These are phyloP conservation scores for Rachicladosporium sp. DNA, from an alignment of 2,329 filamentous ascomycete genomes.

Conservation along the genomic window DNA sequence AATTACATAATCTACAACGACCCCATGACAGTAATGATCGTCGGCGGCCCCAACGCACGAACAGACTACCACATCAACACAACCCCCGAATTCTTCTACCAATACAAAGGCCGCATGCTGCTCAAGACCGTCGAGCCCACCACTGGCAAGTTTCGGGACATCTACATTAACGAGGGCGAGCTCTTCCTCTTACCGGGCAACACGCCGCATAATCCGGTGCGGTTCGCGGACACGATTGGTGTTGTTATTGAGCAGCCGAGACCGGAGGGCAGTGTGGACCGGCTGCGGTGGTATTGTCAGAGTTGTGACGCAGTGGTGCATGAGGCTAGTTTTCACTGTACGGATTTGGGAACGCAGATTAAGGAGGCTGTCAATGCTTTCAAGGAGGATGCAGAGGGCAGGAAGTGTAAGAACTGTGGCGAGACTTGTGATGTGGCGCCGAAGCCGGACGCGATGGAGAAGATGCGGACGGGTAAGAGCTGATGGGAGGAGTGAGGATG, in stretches of 20 bases:
- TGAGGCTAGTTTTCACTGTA: constrained; percentile 79
- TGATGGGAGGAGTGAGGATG: background rate
- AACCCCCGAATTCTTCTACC: constrained; percentile 97
- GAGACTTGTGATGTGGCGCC: constrained; percentile 60
- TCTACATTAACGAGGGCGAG: constrained; percentile 82
- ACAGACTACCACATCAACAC: constrained; percentile 98
- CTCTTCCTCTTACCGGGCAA: constrained; percentile 90
- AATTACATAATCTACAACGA: constrained; percentile 95
- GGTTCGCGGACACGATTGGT: constrained; percentile 88
- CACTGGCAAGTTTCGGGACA: constrained; percentile 58
- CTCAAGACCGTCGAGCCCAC: constrained; percentile 72
- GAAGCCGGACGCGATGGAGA: constrained; percentile 25
- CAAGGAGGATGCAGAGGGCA: constrained; percentile 52
- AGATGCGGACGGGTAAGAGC: constrained; percentile 16
- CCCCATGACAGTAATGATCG: constrained; percentile 77
- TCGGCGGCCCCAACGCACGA: constrained; percentile 88
- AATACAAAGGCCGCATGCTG: constrained; percentile 84
- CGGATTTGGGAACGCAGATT: constrained; percentile 84
- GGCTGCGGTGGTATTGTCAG: constrained; percentile 82
- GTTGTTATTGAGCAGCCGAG: constrained; percentile 81
- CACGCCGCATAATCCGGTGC: constrained; percentile 90
- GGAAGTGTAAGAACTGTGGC: constrained; percentile 69
- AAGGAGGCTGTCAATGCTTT: constrained; percentile 82
- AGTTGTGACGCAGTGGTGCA: constrained; percentile 61
- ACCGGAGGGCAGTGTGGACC: constrained; percentile 57